Evolutionary conservation across 805 yeast species (phyloP).

Genomic region (Blastobotrys americana): DNA sequence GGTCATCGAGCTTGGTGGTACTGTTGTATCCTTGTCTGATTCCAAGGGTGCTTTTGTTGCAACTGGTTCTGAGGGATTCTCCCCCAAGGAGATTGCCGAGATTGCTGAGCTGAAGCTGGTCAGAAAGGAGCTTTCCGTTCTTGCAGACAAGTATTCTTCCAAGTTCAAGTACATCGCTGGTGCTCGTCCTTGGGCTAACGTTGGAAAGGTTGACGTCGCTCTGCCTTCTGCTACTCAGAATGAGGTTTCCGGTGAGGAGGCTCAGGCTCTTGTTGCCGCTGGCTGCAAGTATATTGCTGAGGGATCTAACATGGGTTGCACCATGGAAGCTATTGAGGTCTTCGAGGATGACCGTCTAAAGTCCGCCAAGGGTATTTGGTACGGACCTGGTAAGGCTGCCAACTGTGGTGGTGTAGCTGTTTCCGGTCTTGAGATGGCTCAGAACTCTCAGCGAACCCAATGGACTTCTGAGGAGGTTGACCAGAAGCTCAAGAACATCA

Average conservation of each 20-base stretch:
- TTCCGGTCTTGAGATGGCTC: slow-evolving; percentile 98
- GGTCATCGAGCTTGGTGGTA: slow-evolving; percentile 94
- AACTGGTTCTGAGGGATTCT: slow-evolving; percentile 64
- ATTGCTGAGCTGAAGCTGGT: slow-evolving; percentile 79
- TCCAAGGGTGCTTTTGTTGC: slow-evolving; percentile 81
- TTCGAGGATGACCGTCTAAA: slow-evolving; percentile 55
- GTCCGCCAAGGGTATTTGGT: slow-evolving; percentile 62
- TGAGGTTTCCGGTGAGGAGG: slow-evolving; percentile 96
- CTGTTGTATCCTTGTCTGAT: slow-evolving; percentile 88
- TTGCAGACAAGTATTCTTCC: slow-evolving; percentile 24
- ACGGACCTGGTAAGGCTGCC: slow-evolving; percentile 99
- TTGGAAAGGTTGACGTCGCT: slow-evolving; percentile 89
- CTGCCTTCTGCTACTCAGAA: slow-evolving; percentile 98
- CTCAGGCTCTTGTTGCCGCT: slow-evolving; percentile 84
- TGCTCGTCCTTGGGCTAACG: slow-evolving; percentile 94
- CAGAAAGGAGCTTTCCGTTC: slow-evolving; percentile 42
- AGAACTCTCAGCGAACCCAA: slow-evolving; percentile 86
- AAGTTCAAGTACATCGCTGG: slow-evolving; percentile 75
- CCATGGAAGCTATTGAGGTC: slow-evolving; percentile 91
- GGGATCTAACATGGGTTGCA: slow-evolving; percentile 99
- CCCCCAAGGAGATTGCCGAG: slow-evolving; percentile 68
- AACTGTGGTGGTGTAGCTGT: slow-evolving; percentile 99
- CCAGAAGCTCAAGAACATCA: slow-evolving; percentile 79
- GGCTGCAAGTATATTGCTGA: slow-evolving; percentile 94
- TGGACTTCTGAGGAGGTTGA: slow-evolving; percentile 96